These are phyloP conservation scores for Trichoderma polysporum DNA, from an alignment of 2,329 filamentous ascomycete species.

Conservation along the genomic window DNA sequence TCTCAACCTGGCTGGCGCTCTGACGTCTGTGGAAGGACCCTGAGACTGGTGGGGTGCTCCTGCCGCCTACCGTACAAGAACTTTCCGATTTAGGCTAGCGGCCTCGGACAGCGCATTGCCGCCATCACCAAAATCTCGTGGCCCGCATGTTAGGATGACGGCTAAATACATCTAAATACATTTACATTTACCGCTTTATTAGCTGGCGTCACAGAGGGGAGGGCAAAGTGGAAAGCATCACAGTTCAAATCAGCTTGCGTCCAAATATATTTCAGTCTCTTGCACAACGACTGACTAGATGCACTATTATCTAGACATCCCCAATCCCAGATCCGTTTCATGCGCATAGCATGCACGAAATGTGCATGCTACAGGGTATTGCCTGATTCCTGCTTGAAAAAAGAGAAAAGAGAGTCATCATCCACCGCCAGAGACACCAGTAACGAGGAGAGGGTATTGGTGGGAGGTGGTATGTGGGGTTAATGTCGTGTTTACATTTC, in stretches of 20 bases:
- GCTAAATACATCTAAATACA: too few species aligned
- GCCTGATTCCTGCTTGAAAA: conserved; percentile 19
- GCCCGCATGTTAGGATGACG: too few species aligned
- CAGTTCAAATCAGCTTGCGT: conserved; percentile 8
- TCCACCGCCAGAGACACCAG: conserved; percentile 24
- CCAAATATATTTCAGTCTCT: conserved; percentile 25
- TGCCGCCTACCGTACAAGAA: conserved; percentile 9
- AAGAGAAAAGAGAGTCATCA: conserved; percentile 22
- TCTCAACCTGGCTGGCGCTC: conserved; percentile 11
- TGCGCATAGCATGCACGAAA: conserved; percentile 16
- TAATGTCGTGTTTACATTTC: conserved; percentile 24
- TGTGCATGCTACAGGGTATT: conserved; percentile 28
- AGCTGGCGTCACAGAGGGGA: background rate
- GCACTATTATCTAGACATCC: conserved; percentile 27
- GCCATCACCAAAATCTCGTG: background rate
- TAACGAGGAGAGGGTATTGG: conserved; percentile 18
- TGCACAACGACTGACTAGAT: conserved; percentile 28
- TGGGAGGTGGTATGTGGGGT: conserved; percentile 8
- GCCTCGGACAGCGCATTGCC: background rate
- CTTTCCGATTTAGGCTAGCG: conserved; percentile 3
- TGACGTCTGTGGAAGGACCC: conserved; percentile 22
- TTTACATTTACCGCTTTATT: background rate
- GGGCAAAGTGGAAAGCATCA: background rate
- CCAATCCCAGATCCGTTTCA: conserved; percentile 21
- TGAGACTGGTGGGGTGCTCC: conserved; percentile 15